These are phyloP conservation scores for Colletotrichum sojae DNA, from an alignment of 2,329 filamentous ascomycete species.

Conservation along the genomic window DNA sequence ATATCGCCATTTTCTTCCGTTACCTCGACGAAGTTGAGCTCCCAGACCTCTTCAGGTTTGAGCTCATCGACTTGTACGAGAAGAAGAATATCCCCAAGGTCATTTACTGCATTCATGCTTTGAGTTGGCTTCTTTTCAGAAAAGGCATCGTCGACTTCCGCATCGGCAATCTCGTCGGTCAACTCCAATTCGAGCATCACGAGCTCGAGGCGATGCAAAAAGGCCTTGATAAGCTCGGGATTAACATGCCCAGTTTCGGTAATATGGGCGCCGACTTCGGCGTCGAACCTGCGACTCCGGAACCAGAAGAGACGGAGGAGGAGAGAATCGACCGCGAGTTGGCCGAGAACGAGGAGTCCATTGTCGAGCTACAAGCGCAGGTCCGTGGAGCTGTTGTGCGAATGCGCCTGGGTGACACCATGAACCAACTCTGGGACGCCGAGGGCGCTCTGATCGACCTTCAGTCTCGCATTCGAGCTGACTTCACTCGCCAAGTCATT, in stretches of 20 bases:
- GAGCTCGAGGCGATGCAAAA: slow-evolving; percentile 98
- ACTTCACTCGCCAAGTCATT: slow-evolving; percentile 87
- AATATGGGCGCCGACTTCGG: slow-evolving; percentile 98
- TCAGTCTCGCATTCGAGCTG: slow-evolving; percentile 88
- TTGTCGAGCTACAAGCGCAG: slow-evolving; percentile 89
- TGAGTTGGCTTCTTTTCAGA: slow-evolving; percentile 97
- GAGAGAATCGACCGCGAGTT: slow-evolving; percentile 88
- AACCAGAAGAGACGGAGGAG: slow-evolving; percentile 90
- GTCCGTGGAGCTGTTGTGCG: slow-evolving; percentile 85
- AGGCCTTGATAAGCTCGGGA: slow-evolving; percentile 93
- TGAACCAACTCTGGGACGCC: slow-evolving; percentile 91
- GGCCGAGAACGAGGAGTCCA: slow-evolving; percentile 78
- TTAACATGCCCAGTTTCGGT: slow-evolving; percentile 97
- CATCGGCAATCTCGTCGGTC: slow-evolving; percentile 96
- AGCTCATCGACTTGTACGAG: slow-evolving; percentile 97
- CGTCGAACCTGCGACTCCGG: slow-evolving; percentile 79
- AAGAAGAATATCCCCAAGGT: slow-evolving; percentile 99
- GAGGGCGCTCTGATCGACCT: slow-evolving; percentile 85
- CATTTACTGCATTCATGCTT: slow-evolving; percentile 97
- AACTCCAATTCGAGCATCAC: slow-evolving; percentile 97
- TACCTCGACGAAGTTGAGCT: slow-evolving; percentile 93
- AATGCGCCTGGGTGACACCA: slow-evolving; percentile 81
- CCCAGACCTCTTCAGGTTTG: slow-evolving; percentile 96
- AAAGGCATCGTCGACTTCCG: slow-evolving; percentile 96
- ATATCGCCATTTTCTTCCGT: slow-evolving; percentile 95